Percentiles rank a stretch among this genome's conserved stretches.
Conservation (phyloP, 345 rosid genomes). For the Ceriops zippeliana region DNA sequence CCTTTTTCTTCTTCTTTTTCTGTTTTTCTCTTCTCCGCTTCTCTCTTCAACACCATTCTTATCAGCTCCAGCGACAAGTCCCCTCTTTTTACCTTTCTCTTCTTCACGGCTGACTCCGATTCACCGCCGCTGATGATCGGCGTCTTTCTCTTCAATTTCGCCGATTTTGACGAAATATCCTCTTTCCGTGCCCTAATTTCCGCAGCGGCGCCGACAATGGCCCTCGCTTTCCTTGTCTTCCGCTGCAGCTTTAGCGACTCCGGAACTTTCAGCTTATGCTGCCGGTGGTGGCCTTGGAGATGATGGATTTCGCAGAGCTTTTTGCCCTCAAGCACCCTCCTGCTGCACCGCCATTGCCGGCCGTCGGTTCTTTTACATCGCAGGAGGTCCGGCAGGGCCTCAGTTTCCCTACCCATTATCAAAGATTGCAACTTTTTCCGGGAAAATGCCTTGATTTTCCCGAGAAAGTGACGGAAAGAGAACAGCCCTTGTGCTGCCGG, state of each 20-base stretch:
- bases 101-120: constrained; percentile 32
- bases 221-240: constrained; percentile 24
- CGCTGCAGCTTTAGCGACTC: constrained; percentile 61
- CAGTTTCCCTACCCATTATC: constrained; percentile 36
- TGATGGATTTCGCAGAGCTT: constrained; percentile 82
- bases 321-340: constrained; percentile 67
- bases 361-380: constrained; percentile 95
- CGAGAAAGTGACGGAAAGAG: constrained; percentile 19
- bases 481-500: constrained; percentile 18
- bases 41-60: constrained; percentile 76
- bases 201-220: background rate
- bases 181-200: constrained; percentile 57
- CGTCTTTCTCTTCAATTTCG: constrained; percentile 32
- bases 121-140: constrained; percentile 1
- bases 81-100: constrained; percentile 61
- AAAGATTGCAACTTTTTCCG: constrained; percentile 8
- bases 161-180: constrained; percentile 22
- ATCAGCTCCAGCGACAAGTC: constrained; percentile 70
- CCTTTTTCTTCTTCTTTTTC: constrained; percentile 47
- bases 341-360: constrained; percentile 82
- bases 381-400: constrained; percentile 60
- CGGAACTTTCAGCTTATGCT: constrained; percentile 53
- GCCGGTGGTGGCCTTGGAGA: constrained; percentile 58
- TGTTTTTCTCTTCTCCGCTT: constrained; percentile 53
- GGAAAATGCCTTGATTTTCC: constrained; percentile 13